These are phyloP conservation scores for Daldinia sp. DNA, from an alignment of 2,329 filamentous ascomycete species.

Conservation along the genomic window DNA sequence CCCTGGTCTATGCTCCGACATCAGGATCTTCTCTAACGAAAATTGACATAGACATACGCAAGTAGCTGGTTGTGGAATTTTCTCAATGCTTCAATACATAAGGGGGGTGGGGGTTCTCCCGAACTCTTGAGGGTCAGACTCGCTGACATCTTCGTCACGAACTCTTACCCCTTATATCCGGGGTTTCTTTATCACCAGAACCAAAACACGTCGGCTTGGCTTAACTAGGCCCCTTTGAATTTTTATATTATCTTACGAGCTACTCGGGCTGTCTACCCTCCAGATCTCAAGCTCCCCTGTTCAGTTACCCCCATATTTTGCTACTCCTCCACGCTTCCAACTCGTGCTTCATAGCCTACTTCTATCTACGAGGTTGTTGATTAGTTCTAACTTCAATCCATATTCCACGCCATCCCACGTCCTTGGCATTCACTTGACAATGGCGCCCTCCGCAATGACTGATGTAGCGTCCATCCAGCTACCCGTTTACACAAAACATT, in stretches of 20 bases:
- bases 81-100: slow-evolving; percentile 40
- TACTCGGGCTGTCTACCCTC: slow-evolving; percentile 11
- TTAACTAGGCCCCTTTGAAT: slow-evolving; percentile 17
- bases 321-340: slow-evolving; percentile 23
- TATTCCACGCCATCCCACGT: slow-evolving; percentile 55
- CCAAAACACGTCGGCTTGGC: slow-evolving; percentile 23
- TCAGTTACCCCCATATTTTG: slow-evolving; percentile 27
- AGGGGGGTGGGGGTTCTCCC: slow-evolving; percentile 43
- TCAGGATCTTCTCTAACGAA: slow-evolving; percentile 30
- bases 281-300: slow-evolving; percentile 22
- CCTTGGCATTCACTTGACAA: slow-evolving; percentile 51
- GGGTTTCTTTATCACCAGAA: slow-evolving; percentile 29
- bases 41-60: slow-evolving; percentile 35
- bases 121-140: slow-evolving; percentile 19
- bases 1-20: slow-evolving; percentile 38
- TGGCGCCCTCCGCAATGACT: slow-evolving; percentile 64
- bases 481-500: slow-evolving; percentile 58
- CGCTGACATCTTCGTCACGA: slow-evolving; percentile 23
- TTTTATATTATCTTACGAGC: slow-evolving; percentile 33
- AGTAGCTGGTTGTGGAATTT: slow-evolving; percentile 27
- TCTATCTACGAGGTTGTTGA: slow-evolving; percentile 3
- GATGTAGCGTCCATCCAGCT: slow-evolving; percentile 60
- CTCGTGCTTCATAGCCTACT: slow-evolving; percentile 13
- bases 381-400: slow-evolving; percentile 31
- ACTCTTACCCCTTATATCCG: slow-evolving; percentile 26